Conservation (phyloP, 2,329 filamentous ascomycete species). For the Phoma sp. region DNA sequence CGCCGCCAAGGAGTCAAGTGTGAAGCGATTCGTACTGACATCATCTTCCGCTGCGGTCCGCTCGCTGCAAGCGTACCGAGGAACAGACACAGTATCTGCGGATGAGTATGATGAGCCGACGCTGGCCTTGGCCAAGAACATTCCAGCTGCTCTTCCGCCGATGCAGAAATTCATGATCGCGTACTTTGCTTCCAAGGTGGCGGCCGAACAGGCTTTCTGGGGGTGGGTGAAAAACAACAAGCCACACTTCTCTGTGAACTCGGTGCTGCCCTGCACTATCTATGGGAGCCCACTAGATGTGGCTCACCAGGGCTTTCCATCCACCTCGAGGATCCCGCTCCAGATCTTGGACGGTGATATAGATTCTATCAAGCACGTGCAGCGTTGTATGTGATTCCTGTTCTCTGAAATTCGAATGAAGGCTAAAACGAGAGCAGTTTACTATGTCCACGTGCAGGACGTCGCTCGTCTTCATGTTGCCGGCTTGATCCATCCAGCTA, state of each 20-base stretch:
- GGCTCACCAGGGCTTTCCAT: conserved; percentile 23
- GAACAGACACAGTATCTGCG: conserved; percentile 38
- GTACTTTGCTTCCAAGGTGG: conserved; percentile 54
- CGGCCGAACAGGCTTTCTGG: conserved; percentile 54
- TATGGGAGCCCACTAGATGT: conserved; percentile 21
- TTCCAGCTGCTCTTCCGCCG: conserved; percentile 27
- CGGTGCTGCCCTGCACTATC: conserved; percentile 25
- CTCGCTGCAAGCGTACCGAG: conserved; percentile 34
- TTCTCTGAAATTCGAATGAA: neutral
- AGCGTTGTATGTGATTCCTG: conserved; percentile 15
- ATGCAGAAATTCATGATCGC: conserved; percentile 28
- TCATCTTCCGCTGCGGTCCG: conserved; percentile 48
- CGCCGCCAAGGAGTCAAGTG: conserved; percentile 48
- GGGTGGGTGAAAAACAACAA: conserved; percentile 51
- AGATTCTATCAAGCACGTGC: conserved; percentile 19
- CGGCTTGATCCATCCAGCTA: conserved; percentile 21
- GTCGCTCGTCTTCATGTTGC: conserved; percentile 29
- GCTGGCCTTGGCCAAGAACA: conserved; percentile 39
- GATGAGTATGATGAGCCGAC: conserved; percentile 45
- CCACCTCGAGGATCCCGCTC: conserved; percentile 17
- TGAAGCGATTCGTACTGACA: conserved; percentile 54
- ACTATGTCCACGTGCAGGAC: conserved; percentile 29
- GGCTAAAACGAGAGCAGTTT: conserved; percentile 13
- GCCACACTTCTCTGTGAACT: conserved; percentile 51
- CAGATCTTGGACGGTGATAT: conserved; percentile 21